Percentiles rank a stretch among this genome's conserved stretches.
Evolutionary conservation across 192 early-diverging fungal genomes (phyloP).

Genomic region (Chytriomyces sp.): DNA sequence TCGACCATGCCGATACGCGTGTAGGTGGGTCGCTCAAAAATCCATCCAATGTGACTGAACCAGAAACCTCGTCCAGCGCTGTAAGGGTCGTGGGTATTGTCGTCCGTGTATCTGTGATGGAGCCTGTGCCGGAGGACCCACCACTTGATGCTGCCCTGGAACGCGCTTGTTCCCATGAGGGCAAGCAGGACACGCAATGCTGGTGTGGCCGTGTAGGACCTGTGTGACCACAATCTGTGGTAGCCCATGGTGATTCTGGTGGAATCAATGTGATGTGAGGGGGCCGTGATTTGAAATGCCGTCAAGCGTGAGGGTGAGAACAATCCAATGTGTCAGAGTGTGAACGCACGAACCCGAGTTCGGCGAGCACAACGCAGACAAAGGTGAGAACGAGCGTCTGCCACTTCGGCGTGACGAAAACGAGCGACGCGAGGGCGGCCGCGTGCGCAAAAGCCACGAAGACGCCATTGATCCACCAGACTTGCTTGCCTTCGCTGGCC

Average conservation of each 20-base stretch:
- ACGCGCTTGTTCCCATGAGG: conserved; percentile 38
- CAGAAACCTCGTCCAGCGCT: conserved; percentile 43
- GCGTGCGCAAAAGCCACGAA: conserved; percentile 31
- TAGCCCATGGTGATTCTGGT: conserved; percentile 51
- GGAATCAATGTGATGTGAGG: neutral
- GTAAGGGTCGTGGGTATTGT: conserved; percentile 47
- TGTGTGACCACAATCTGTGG: conserved; percentile 45
- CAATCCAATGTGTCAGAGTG: neutral
- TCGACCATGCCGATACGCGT: conserved; percentile 42
- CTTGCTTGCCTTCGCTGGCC: conserved; percentile 4
- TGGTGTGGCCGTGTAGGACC: conserved; percentile 33
- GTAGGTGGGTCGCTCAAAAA: conserved; percentile 44
- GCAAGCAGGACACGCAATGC: conserved; percentile 31
- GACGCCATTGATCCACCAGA: conserved; percentile 38
- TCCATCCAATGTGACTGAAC: conserved; percentile 53
- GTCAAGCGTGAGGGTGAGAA: neutral
- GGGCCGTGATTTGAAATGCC: neutral
- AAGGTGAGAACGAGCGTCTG: conserved; percentile 10
- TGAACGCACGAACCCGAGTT: conserved; percentile 33
- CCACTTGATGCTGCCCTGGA: conserved; percentile 50
- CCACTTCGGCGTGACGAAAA: conserved; percentile 30
- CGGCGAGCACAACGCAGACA: conserved; percentile 13
- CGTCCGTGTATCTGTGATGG: conserved; percentile 51
- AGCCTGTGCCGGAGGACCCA: conserved; percentile 46
- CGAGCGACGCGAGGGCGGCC: conserved; percentile 17